Evolutionary conservation across 495 filamentous ascomycete species (phyloP), one percentile per base, ranked within the genome.

Genomic region (Acidiella bohemica): DNA sequence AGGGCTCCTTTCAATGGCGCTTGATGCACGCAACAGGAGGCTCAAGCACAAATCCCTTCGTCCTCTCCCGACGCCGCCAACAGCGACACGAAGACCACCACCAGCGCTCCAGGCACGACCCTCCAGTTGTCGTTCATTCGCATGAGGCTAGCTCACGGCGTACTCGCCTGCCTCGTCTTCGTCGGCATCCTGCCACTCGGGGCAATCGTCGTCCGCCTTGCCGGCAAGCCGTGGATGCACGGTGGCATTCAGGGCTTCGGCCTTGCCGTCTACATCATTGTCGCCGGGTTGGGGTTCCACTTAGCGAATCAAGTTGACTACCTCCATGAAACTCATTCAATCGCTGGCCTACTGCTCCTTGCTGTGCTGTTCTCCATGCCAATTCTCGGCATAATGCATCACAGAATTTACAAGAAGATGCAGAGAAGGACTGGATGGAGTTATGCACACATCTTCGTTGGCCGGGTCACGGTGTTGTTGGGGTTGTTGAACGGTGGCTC

Each of bases 21-120:
- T 51, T 84, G 28, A 65, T 64, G 13, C 36, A 59, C 18, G 74
- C 73, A 9, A 68, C 64, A 5, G 62, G 76, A 32, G 60, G 64
- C 5, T 64, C 57, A 35, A 70, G 71, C 35, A 56, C 53, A 23
- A 84, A 88, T 48, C 78, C 81, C 0, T 83, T 81, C 54, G 38
- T 61, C n/a, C n/a, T n/a, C n/a, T n/a, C n/a, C n/a, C n/a, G n/a
- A n/a, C n/a, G n/a, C n/a, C n/a, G n/a, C n/a, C n/a, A n/a, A n/a
- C n/a, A n/a, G n/a, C n/a, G n/a, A n/a, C n/a, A n/a, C n/a, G n/a
- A n/a, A n/a, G n/a, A n/a, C n/a, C n/a, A n/a, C n/a, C n/a, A n/a
- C n/a, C n/a, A n/a, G n/a, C n/a, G n/a, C n/a, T n/a, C n/a, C n/a
- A n/a, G n/a, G n/a, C n/a, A n/a, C n/a, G n/a, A n/a, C n/a, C n/a